phyloP scores from a whole-genome alignment of 75 land plant genomes.

The Ceratopteris richardii region DNA sequence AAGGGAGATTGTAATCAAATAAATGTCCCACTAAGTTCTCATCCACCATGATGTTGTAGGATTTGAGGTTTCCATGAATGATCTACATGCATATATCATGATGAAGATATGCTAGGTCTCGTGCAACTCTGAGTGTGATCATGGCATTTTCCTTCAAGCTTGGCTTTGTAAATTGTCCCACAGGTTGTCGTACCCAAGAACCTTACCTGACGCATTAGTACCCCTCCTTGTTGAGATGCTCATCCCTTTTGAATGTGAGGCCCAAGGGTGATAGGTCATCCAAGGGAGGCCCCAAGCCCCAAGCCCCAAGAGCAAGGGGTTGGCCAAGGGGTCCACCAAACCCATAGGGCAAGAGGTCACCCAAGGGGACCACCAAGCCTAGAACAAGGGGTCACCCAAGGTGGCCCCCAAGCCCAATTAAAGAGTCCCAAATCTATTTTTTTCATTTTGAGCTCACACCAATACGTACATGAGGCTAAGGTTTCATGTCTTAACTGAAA shows the following conservation, averaged over 20 bases:
- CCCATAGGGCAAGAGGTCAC: too few relatives aligned
- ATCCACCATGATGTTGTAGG: conserved; percentile 64
- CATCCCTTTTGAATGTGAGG: conserved; percentile 46
- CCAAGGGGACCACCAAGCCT: too few relatives aligned
- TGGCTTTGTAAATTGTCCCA: conserved; percentile 70
- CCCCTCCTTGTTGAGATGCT: conserved; percentile 41
- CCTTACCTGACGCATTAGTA: conserved; percentile 86
- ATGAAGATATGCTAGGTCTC: conserved; percentile 63
- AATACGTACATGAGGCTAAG: too few relatives aligned
- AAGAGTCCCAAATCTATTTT: too few relatives aligned
- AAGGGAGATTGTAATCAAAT: conserved; percentile 62
- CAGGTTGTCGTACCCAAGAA: conserved; percentile 67
- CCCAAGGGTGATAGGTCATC: too few relatives aligned
- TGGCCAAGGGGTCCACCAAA: too few relatives aligned
- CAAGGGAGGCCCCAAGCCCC: too few relatives aligned
- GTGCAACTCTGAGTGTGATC: conserved; percentile 48
- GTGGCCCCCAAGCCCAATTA: too few relatives aligned
- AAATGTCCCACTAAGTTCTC: conserved; percentile 35
- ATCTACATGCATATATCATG: conserved; percentile 37
- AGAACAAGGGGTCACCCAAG: too few relatives aligned
- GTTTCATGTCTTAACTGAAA: too few relatives aligned
- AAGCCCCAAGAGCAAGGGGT: too few relatives aligned
- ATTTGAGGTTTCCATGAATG: conserved; percentile 83
- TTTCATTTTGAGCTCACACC: too few relatives aligned
- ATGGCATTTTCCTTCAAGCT: conserved; percentile 22